phyloP scores from a whole-genome alignment of 2,329 filamentous ascomycete species.

The Penicillium janthinellum region DNA sequence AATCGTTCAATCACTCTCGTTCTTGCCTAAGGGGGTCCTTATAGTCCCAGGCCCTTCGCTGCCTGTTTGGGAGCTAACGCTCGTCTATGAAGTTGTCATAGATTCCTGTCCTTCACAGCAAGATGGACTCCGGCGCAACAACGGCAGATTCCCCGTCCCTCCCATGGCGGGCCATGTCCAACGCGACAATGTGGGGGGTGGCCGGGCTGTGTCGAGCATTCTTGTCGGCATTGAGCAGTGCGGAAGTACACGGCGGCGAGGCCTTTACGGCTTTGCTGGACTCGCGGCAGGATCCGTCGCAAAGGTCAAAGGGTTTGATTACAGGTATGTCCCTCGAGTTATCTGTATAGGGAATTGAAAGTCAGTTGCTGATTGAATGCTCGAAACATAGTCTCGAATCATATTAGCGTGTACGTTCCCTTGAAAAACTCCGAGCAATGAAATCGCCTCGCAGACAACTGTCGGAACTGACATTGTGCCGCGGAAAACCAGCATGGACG shows the following conservation, averaged over 20 bases:
- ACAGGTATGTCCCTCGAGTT: constrained; percentile 62
- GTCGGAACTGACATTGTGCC: constrained; percentile 30
- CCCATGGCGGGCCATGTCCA: constrained; percentile 71
- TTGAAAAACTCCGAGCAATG: constrained; percentile 21
- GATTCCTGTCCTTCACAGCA: constrained; percentile 25
- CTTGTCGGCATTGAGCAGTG: constrained; percentile 70
- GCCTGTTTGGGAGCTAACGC: constrained; percentile 5
- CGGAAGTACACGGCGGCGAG: constrained; percentile 76
- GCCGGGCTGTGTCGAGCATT: constrained; percentile 73
- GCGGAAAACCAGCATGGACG: constrained; percentile 70
- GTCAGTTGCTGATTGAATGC: constrained; percentile 6
- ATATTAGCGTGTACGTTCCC: constrained; percentile 79
- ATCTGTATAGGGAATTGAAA: background rate
- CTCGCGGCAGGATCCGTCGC: constrained; percentile 65
- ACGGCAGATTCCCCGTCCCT: constrained; percentile 48
- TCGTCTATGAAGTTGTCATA: constrained; percentile 29
- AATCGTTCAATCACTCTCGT: constrained; percentile 10
- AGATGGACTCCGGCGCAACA: constrained; percentile 46
- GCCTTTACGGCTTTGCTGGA: constrained; percentile 76
- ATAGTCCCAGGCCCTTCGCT: constrained; percentile 11
- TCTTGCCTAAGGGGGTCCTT: constrained; percentile 7
- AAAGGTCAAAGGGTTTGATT: constrained; percentile 73
- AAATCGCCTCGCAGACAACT: constrained; percentile 20
- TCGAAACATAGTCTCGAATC: constrained; percentile 71
- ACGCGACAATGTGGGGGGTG: constrained; percentile 72